phyloP scores from a whole-genome alignment of 371 early-diverging fungal species.

The Mucor velutinosus region DNA sequence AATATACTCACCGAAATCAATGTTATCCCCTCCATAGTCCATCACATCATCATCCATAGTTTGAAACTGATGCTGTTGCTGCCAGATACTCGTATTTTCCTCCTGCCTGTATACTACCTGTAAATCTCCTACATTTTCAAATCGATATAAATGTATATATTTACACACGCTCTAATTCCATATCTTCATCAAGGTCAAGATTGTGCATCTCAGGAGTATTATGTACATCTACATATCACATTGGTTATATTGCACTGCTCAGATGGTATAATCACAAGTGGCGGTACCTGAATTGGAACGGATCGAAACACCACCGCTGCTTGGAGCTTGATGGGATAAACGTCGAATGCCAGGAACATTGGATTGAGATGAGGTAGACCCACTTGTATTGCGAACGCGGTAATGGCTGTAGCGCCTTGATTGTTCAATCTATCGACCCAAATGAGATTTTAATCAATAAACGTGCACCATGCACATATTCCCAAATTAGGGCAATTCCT shows the following conservation, averaged over 20 bases:
- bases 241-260: neutral
- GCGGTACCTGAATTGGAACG: constrained; percentile 13
- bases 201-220: constrained; percentile 15
- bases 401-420: neutral
- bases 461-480: neutral
- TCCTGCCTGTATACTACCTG: neutral
- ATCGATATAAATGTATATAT: no score
- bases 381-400: neutral
- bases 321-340: neutral
- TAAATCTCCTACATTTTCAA: no score
- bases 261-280: neutral
- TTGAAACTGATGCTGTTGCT: neutral
- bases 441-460: neutral
- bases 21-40: no score
- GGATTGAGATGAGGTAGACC: neutral
- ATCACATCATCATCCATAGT: no score
- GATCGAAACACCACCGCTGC: neutral
- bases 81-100: neutral
- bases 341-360: neutral
- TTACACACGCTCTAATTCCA: neutral
- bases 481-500: neutral
- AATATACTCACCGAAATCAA: no score
- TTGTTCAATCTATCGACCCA: neutral
- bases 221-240: constrained; percentile 2
- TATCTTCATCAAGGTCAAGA: constrained; percentile 6